Base-by-base conservation (phyloP, 2,329 filamentous ascomycete species). In the Gaeumannomyces tritici region DNA sequence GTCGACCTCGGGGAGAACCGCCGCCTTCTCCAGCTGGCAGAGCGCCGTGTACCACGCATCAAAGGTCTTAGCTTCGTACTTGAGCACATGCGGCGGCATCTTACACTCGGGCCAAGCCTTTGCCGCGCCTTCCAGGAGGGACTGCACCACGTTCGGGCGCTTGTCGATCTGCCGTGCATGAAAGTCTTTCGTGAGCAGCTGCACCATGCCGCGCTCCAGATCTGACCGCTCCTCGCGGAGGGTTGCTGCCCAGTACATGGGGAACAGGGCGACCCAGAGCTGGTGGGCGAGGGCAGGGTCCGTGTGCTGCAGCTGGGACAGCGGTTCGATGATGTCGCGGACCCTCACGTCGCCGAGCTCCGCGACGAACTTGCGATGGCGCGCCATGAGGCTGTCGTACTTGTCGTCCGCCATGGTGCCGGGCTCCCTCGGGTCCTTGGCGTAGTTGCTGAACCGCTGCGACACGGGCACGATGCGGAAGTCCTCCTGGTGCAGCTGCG, bases 21-120 rank as follows among this genome's bases (percentile, higher is more conserved):
- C 92, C 31, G 89, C 86, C 63, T 96, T 91, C 73, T 99, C 95
- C 65, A 99, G 85, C 69, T 95, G 93, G 18, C 89, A 87, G 27
- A 96, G 83, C 18, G 91, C 91, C n/a, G 91, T 93, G 72, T 99
- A 99, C 96, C 95, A 99, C 0, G 89, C 90, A 74, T 97, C 93
- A 72, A 96, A 99, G 0, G 91, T 96, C 73, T 90, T 91, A 26
- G 92, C 93, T 62, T 96, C 84, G 69, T 93, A 98, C 72, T 99
- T 99, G 77, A 99, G 86, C 51, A 98, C 91, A 70, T 99, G 95
- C 0, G 95, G 91, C 8, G 95, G 95, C 60, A 99, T 87, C 75
- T 95, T 96, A 76, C 95, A 96, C 27, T 90, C 84, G 0, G 95
- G 93, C 76, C 84, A 90, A 2, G 93, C 88, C 69, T 89, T 89